Conservation (phyloP, 2,329 filamentous ascomycete species). For the Aspergillus flavus region DNA sequence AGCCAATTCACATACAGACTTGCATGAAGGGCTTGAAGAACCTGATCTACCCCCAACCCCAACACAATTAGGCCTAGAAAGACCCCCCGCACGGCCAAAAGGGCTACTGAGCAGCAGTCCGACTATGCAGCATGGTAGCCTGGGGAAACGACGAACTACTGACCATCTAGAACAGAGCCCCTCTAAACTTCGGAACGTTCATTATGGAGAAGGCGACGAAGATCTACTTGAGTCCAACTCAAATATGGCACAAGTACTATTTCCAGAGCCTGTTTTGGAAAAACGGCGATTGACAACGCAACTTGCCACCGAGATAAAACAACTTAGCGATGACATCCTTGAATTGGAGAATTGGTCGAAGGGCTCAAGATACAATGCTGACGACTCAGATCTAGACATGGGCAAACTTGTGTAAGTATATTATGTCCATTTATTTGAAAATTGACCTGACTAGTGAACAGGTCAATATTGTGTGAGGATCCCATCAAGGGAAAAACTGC, state of each 20-base stretch:
- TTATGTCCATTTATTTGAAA: neutral
- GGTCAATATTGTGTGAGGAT: conserved; percentile 34
- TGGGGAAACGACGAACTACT: conserved; percentile 27
- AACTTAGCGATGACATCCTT: conserved; percentile 61
- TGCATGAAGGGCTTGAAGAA: conserved; percentile 50
- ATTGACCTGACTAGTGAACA: conserved; percentile 28
- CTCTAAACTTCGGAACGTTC: conserved; percentile 30
- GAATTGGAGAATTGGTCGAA: conserved; percentile 62
- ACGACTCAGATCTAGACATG: conserved; percentile 34
- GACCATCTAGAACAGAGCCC: conserved; percentile 31
- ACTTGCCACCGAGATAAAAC: conserved; percentile 58
- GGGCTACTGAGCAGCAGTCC: conserved; percentile 42
- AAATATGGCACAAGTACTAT: conserved; percentile 13
- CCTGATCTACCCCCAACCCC: conserved; percentile 63
- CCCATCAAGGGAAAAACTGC: conserved; percentile 26
- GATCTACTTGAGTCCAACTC: conserved; percentile 9
- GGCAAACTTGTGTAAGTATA: conserved; percentile 37
- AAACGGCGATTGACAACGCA: conserved; percentile 58
- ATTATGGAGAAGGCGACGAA: conserved; percentile 18
- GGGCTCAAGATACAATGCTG: conserved; percentile 48
- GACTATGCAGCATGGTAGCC: conserved; percentile 32
- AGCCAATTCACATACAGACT: conserved; percentile 19
- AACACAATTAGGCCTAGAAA: conserved; percentile 43
- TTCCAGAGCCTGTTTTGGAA: conserved; percentile 32
- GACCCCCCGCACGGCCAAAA: conserved; percentile 34